Percentiles rank a stretch among this genome's conserved stretches.
Conservation (phyloP, 345 rosid species). For the Iberis pinnata region DNA sequence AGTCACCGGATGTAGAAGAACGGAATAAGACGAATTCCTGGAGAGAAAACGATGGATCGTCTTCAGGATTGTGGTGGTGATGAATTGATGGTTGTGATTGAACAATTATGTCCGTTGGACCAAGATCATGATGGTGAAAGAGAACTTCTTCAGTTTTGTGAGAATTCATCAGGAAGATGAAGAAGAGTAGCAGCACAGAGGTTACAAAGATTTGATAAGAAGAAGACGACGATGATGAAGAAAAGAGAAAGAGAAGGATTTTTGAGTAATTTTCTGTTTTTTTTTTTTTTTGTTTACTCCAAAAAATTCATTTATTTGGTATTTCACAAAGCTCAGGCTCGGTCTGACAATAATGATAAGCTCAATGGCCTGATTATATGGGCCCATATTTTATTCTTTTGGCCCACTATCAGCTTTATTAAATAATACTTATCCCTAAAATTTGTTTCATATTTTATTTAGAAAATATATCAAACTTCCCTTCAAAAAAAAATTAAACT, state of each 20-base stretch:
- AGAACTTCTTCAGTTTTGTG: conserved; percentile 59
- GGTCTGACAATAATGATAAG: conserved; percentile 22
- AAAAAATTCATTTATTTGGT: no score
- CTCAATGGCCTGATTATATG: no score
- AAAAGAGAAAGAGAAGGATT: background rate
- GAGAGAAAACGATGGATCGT: conserved; percentile 43
- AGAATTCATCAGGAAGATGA: conserved; percentile 44
- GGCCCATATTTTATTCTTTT: conserved; percentile 3
- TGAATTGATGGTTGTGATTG: conserved; percentile 50
- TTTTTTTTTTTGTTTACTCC: background rate
- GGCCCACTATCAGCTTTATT: no score
- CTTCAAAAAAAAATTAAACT: no score
- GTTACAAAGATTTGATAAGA: conserved; percentile 5
- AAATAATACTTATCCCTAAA: no score
- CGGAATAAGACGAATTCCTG: conserved; percentile 78
- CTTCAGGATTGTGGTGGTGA: conserved; percentile 34
- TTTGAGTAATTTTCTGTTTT: conserved; percentile 20
- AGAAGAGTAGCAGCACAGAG: conserved; percentile 1
- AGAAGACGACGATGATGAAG: conserved; percentile 20
- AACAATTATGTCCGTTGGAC: conserved; percentile 32
- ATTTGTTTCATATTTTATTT: no score
- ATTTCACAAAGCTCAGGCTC: conserved; percentile 18
- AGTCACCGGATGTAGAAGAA: conserved; percentile 54
- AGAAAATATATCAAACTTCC: no score
- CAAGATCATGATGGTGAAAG: conserved; percentile 48